A percentile compares a stretch with the other conserved stretches of the same genome.
Conservation (phyloP, 768 basidiomycete genomes). For the Xanthoconium purpureum region DNA sequence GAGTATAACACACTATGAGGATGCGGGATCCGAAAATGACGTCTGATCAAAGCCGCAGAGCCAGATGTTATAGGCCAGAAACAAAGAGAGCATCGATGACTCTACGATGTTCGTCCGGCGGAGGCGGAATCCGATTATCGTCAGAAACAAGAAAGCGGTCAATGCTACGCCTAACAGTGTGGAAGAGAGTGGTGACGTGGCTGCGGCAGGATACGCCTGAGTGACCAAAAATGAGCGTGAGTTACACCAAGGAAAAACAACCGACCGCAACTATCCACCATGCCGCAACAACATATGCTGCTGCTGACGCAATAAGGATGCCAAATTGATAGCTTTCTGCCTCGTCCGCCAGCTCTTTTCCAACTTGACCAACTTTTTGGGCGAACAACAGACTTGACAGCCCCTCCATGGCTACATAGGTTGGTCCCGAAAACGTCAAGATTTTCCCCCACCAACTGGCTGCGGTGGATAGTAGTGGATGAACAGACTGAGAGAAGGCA, state of each 20-base stretch:
- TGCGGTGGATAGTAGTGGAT: conserved; percentile 54
- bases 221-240: conserved; percentile 10
- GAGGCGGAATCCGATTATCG: conserved; percentile 85
- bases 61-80: conserved; percentile 91
- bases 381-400: conserved; percentile 80
- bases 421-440: conserved; percentile 67
- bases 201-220: conserved; percentile 79
- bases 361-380: conserved; percentile 77
- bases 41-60: conserved; percentile 78
- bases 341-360: conserved; percentile 66
- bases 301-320: conserved; percentile 71
- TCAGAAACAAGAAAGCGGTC: conserved; percentile 86
- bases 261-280: conserved; percentile 84
- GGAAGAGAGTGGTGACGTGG: conserved; percentile 81
- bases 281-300: conserved; percentile 75
- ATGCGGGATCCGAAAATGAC: conserved; percentile 68
- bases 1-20: conserved; percentile 61
- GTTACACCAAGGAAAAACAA: conserved; percentile 16
- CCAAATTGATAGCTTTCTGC: conserved; percentile 77
- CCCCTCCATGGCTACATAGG: conserved; percentile 81
- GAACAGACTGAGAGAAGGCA: conserved; percentile 64
- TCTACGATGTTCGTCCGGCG: conserved; percentile 92
- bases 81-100: conserved; percentile 81
- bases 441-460: conserved; percentile 71
- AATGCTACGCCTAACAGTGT: conserved; percentile 86